Evolutionary conservation across 2,329 filamentous ascomycete species (phyloP).

Genomic region (Calonectria pteridis): DNA sequence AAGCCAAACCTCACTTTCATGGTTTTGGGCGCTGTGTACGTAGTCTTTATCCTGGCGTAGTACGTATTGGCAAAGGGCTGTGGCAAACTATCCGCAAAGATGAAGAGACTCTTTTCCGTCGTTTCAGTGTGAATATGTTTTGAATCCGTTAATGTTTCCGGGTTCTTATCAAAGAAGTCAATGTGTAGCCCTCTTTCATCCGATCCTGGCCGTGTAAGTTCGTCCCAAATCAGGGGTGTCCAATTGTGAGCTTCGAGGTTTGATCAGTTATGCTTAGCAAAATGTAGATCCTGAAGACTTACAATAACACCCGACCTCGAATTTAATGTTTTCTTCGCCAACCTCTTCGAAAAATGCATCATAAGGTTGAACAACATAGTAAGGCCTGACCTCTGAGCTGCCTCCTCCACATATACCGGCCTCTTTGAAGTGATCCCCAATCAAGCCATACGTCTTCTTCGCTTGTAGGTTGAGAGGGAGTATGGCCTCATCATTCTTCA

Average conservation of each 20-base stretch:
- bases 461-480: conserved; percentile 23
- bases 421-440: conserved; percentile 51
- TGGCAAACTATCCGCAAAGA: neutral
- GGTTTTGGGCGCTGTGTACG: neutral
- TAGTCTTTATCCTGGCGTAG: neutral
- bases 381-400: conserved; percentile 44
- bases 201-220: neutral
- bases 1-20: neutral
- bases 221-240: neutral
- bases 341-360: conserved; percentile 42
- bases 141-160: neutral
- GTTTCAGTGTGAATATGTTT: neutral
- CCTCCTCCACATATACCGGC: conserved; percentile 47
- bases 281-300: neutral
- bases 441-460: conserved; percentile 49
- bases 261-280: neutral
- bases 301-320: conserved; percentile 14
- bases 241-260: neutral
- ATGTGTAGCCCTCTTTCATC: neutral
- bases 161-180: neutral
- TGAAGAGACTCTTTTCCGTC: neutral
- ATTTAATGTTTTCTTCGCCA: conserved; percentile 22
- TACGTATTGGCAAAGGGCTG: neutral
- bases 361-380: conserved; percentile 45
- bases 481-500: conserved; percentile 28